Evolutionary conservation across 2,329 filamentous ascomycete genomes (phyloP), one percentile per base, ranked within the genome.

Genomic region (Colletotrichum echinochloae): DNA sequence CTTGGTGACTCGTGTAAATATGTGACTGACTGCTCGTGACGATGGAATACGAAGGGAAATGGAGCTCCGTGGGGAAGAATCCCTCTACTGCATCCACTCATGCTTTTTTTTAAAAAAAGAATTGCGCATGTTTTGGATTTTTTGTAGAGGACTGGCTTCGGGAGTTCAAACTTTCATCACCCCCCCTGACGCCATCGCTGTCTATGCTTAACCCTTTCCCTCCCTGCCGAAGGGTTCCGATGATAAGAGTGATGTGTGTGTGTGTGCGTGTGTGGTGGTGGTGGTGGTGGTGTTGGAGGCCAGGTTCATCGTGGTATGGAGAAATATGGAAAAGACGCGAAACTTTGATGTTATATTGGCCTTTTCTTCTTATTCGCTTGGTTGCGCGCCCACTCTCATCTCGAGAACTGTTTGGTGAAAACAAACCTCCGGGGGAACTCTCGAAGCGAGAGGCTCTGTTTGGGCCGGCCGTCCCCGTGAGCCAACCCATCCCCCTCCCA

Each of bases 61-160:
- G 54, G 54, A 39, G 20, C n/a, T 56, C 54, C 54, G 54, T 56
- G n/a, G 54, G 54, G 54, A 23, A 39, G n/a, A 12, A 16, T 8
- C 2, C 12, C 6, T 14, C n/a, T 9, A 30, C 30, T 51, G 9
- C 30, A 30, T 28, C 12, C 30, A 2, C 20, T 5, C 14, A 7
- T 7, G 16, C 39, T 8, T 41, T 20, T 39, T 9, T 5, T n/a
- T n/a, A n/a, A n/a, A 4, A 23, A 33, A 16, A 2, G 20, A 55
- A 14, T 7, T 5, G n/a, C 5, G 12, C 51, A 20, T 26, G n/a
- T 26, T 55, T 37, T 37, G n/a, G 30, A 12, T 9, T 37, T 7
- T 30, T n/a, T 2, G 9, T 14, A 0, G 23, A 14, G 7, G 20
- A 18, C 11, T 39, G 14, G 5, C 12, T 18, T 33, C 4, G 12